Percentiles rank a stretch among this genome's conserved stretches.
phyloP scores from a whole-genome alignment of 2,329 filamentous ascomycete species.

The Cladosporium oxysporum region DNA sequence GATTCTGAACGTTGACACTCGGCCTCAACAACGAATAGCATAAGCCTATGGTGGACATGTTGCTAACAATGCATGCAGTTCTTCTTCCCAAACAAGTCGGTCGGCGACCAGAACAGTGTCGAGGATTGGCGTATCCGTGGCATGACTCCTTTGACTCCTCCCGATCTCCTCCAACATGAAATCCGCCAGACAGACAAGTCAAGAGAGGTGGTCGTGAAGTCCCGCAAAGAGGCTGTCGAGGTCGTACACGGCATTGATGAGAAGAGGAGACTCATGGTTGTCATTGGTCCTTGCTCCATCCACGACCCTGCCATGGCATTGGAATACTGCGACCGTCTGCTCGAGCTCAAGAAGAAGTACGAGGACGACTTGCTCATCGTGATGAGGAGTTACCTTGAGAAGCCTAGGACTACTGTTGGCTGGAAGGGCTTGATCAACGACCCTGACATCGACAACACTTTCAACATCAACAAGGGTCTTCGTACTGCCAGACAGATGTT shows the following conservation, averaged over 20 bases:
- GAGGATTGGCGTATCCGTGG: conserved; percentile 65
- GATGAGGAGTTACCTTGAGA: conserved; percentile 99
- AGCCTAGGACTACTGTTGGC: conserved; percentile 94
- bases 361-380: conserved; percentile 83
- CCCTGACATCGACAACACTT: conserved; percentile 94
- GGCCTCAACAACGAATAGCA: background rate
- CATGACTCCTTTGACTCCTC: conserved; percentile 74
- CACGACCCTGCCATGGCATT: conserved; percentile 87
- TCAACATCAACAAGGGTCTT: conserved; percentile 98
- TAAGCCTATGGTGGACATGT: background rate
- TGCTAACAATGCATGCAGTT: conserved; percentile 41
- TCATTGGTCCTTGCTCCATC: conserved; percentile 95
- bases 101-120: conserved; percentile 51
- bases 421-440: conserved; percentile 99
- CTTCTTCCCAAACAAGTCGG: conserved; percentile 52
- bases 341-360: conserved; percentile 75
- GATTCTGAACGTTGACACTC: background rate
- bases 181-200: conserved; percentile 67
- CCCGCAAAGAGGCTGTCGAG: conserved; percentile 67
- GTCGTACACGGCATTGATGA: conserved; percentile 80
- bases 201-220: conserved; percentile 69
- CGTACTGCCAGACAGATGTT: conserved; percentile 91
- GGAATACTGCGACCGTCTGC: conserved; percentile 82
- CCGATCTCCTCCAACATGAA: conserved; percentile 82
- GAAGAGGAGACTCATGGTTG: conserved; percentile 73